Evolutionary conservation across 305 asterid genomes (phyloP).

Genomic region (Striga hermonthica): DNA sequence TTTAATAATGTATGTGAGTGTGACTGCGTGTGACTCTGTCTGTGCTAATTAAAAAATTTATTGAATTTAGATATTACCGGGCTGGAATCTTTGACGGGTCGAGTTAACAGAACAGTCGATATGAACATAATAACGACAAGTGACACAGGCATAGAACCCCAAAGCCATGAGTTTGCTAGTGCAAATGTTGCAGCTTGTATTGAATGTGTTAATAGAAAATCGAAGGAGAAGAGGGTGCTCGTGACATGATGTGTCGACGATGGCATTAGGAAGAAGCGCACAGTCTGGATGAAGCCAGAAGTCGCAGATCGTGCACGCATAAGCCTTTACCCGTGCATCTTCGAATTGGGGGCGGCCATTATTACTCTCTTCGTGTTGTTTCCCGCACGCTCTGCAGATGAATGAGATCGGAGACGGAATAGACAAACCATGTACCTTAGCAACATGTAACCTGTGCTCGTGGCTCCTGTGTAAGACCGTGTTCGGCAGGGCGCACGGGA

Average conservation of each 20-base stretch:
- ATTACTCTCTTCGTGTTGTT: not conserved
- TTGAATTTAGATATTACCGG: not conserved
- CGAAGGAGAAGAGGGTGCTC: not conserved
- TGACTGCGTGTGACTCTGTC: too few species aligned
- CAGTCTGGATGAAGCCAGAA: constrained; percentile 15
- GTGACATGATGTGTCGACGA: not conserved
- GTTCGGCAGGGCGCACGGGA: not conserved
- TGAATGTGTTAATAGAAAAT: too few species aligned
- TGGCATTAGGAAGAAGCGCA: constrained; percentile 11
- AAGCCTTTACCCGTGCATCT: not conserved
- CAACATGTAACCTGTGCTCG: constrained; percentile 1
- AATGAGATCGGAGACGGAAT: not conserved
- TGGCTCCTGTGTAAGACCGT: not conserved
- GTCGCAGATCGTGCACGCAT: not conserved
- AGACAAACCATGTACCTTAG: too few species aligned
- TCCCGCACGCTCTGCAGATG: constrained; percentile 10
- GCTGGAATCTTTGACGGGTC: not conserved
- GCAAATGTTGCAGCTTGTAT: not conserved
- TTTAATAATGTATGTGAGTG: not conserved
- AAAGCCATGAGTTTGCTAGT: fast-evolving
- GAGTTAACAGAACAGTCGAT: not conserved
- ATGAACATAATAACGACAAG: not conserved
- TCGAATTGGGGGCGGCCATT: too few species aligned
- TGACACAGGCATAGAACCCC: constrained; percentile 1
- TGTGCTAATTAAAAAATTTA: not conserved